Evolutionary conservation across 2,329 filamentous ascomycete genomes (phyloP).

Genomic region (Nemania sp.): DNA sequence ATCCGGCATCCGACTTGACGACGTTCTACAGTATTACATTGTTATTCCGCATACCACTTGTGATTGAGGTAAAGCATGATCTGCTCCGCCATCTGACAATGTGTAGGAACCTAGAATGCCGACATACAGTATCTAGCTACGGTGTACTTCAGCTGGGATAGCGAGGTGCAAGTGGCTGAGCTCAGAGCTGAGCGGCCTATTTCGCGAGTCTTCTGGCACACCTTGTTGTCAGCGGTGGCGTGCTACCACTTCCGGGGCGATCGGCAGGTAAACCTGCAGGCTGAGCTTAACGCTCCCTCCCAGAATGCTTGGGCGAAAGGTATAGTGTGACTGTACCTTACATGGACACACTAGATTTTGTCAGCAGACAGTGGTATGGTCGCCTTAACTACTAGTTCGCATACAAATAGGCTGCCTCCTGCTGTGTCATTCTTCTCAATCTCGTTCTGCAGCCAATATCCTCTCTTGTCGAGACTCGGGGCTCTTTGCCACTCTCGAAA

Average conservation of each 20-base stretch:
- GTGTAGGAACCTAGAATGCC: too few species aligned
- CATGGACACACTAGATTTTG: not conserved
- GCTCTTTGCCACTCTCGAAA: too few species aligned
- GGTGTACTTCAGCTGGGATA: not conserved
- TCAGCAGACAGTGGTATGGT: not conserved
- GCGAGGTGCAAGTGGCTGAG: not conserved
- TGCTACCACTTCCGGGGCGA: not conserved
- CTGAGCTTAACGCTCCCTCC: not conserved
- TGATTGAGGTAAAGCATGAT: too few species aligned
- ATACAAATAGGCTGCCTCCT: conserved; percentile 2
- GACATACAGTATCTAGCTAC: not conserved
- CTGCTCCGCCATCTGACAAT: too few species aligned
- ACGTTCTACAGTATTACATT: too few species aligned
- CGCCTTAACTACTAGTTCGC: not conserved
- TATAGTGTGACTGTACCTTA: not conserved
- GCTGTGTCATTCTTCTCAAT: not conserved
- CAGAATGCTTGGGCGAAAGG: too few species aligned
- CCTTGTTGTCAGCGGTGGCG: not conserved
- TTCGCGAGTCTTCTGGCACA: too few species aligned
- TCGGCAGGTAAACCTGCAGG: not conserved
- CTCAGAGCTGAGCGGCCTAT: too few species aligned
- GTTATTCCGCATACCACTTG: too few species aligned
- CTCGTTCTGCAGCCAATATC: not conserved
- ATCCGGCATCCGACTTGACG: too few species aligned
- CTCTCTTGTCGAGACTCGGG: not conserved